These are phyloP conservation scores for Chaetomiaceae sp. DNA, from an alignment of 2,329 filamentous ascomycete species.

Conservation along the genomic window DNA sequence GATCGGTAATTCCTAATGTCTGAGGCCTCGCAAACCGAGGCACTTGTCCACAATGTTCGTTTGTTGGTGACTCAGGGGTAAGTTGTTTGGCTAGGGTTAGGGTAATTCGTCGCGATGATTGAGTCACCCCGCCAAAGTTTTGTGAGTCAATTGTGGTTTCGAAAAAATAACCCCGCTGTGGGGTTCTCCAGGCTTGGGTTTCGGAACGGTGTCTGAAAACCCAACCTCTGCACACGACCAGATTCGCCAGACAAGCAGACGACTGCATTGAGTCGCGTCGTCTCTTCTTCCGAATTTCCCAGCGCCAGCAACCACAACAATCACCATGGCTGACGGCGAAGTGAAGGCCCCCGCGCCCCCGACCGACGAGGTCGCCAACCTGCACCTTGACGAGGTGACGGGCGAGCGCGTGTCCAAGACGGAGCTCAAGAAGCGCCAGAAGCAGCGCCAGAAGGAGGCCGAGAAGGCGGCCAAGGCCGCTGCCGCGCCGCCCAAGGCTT, in stretches of 20 bases:
- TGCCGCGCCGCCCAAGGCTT: slow-evolving; percentile 43
- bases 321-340: slow-evolving; percentile 29
- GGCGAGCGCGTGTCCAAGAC: slow-evolving; percentile 79
- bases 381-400: slow-evolving; percentile 87
- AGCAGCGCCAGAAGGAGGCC: slow-evolving; percentile 80
- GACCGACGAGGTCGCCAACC: slow-evolving; percentile 59
- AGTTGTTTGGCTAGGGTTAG: slow-evolving; percentile 1
- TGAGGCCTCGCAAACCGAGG: no score
- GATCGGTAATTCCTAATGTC: no score
- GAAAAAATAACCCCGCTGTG: slow-evolving; percentile 27
- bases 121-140: slow-evolving; percentile 17
- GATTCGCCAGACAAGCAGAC: slow-evolving; percentile 1
- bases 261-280: slow-evolving; percentile 7
- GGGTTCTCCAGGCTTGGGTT: slow-evolving; percentile 19
- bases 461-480: slow-evolving; percentile 87
- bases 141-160: slow-evolving; percentile 11
- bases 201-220: slow-evolving; percentile 9
- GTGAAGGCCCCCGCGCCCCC: slow-evolving; percentile 33
- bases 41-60: no score
- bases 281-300: not conserved
- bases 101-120: slow-evolving; percentile 7
- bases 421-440: slow-evolving; percentile 91
- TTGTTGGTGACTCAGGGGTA: not conserved
- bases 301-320: not conserved
- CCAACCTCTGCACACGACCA: slow-evolving; percentile 9